Percentiles rank a stretch among this genome's conserved stretches.
Evolutionary conservation across 345 rosid genomes (phyloP).

Genomic region (Toxicodendron radicans): DNA sequence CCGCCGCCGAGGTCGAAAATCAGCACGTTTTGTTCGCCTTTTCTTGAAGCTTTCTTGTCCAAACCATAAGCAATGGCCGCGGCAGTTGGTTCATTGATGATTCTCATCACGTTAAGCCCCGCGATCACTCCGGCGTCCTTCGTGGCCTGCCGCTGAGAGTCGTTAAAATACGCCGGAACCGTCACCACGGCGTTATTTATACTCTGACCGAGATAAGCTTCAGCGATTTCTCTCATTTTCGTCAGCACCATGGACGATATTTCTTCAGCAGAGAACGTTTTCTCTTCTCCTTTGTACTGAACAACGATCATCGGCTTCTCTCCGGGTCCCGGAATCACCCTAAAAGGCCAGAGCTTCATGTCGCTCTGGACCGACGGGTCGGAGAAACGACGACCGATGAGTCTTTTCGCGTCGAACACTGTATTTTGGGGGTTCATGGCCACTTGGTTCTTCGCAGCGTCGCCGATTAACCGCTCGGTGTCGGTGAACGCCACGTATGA

Average conservation of each 20-base stretch:
- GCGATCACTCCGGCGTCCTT: slow-evolving; percentile 27
- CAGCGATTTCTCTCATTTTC: slow-evolving; percentile 22
- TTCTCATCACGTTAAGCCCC: slow-evolving; percentile 28
- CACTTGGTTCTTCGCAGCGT: slow-evolving; percentile 55
- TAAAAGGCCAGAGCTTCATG: slow-evolving; percentile 32
- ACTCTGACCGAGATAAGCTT: slow-evolving; percentile 19
- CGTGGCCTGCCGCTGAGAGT: slow-evolving; percentile 30
- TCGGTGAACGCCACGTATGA: slow-evolving; percentile 39
- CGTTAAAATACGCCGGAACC: slow-evolving; percentile 26
- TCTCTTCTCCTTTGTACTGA: slow-evolving; percentile 27
- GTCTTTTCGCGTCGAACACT: slow-evolving; percentile 40
- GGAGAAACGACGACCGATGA: slow-evolving; percentile 30
- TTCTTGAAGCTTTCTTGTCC: slow-evolving; percentile 25
- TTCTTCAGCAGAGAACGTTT: slow-evolving; percentile 21
- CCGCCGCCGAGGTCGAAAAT: slow-evolving; percentile 34
- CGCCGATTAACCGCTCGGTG: slow-evolving; percentile 32
- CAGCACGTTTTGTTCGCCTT: slow-evolving; percentile 25
- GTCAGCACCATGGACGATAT: slow-evolving; percentile 25
- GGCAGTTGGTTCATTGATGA: slow-evolving; percentile 28
- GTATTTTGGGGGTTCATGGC: slow-evolving; percentile 58
- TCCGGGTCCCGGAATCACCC: slow-evolving; percentile 21
- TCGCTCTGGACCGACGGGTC: slow-evolving; percentile 29
- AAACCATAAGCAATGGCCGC: slow-evolving; percentile 29
- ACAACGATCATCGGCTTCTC: slow-evolving; percentile 30
- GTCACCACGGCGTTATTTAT: slow-evolving; percentile 30